phyloP scores from a whole-genome alignment of 139 green algal genomes.

The Mesostigma viride region DNA sequence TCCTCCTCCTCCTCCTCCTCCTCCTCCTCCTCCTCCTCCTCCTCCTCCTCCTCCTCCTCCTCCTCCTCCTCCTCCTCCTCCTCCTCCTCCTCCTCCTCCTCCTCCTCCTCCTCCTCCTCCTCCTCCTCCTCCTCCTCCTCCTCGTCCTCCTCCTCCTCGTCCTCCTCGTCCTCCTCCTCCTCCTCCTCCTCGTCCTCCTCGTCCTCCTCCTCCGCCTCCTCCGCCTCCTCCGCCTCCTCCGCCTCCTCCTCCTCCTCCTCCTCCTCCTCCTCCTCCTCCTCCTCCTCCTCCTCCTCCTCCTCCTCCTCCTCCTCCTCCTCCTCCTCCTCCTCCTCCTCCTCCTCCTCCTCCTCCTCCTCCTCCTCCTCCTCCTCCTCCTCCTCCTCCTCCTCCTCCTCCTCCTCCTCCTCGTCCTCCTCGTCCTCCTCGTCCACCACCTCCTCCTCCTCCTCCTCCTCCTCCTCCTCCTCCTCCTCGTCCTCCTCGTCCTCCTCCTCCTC shows the following conservation, averaged over 20 bases:
- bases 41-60: background rate
- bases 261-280: slow-evolving; percentile 1
- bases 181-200: background rate
- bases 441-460: background rate
- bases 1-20: background rate
- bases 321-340: background rate
- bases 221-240: background rate
- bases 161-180: background rate
- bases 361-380: background rate
- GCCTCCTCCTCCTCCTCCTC: background rate
- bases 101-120: background rate
- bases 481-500: background rate
- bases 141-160: background rate
- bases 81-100: slow-evolving; percentile 1
- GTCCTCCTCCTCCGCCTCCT: background rate
- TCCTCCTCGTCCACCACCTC: background rate
- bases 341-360: background rate
- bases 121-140: background rate
- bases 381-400: background rate
- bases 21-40: background rate
- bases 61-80: background rate
- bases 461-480: background rate
- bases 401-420: background rate
- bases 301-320: slow-evolving; percentile 1
- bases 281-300: background rate